phyloP scores from a whole-genome alignment of 2,329 filamentous ascomycete species.

The Thermothelomyces thermophilus region DNA sequence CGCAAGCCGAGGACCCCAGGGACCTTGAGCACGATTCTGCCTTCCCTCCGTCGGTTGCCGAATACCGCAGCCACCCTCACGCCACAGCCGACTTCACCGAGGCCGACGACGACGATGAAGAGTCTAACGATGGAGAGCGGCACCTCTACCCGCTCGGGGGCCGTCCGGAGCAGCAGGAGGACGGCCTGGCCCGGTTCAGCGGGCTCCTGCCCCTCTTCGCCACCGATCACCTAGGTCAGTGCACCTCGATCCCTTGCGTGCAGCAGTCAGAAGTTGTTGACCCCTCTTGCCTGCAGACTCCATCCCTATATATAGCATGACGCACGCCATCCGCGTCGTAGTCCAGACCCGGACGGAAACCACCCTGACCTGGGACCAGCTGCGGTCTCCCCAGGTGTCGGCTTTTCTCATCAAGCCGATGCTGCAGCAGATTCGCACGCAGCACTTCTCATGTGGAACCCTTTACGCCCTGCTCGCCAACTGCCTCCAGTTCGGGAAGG shows the following conservation, averaged over 20 bases:
- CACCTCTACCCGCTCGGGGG: constrained; percentile 24
- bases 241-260: not conserved
- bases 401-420: constrained; percentile 95
- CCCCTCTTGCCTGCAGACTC: constrained; percentile 50
- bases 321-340: constrained; percentile 80
- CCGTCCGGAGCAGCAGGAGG: constrained; percentile 31
- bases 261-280: constrained; percentile 21
- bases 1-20: constrained; percentile 19
- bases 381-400: constrained; percentile 90
- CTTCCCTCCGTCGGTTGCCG: constrained; percentile 25
- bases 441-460: constrained; percentile 80
- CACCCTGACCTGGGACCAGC: constrained; percentile 86
- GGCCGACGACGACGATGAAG: constrained; percentile 47
- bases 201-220: constrained; percentile 70
- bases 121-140: constrained; percentile 35
- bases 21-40: constrained; percentile 17
- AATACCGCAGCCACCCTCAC: constrained; percentile 40
- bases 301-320: constrained; percentile 82
- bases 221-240: constrained; percentile 64
- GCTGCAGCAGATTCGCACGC: constrained; percentile 76
- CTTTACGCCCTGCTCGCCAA: constrained; percentile 90
- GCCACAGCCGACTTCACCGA: constrained; percentile 61
- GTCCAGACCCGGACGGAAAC: constrained; percentile 84
- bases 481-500: constrained; percentile 86
- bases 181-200: constrained; percentile 25